phyloP scores from a whole-genome alignment of 805 yeast species.

The Middelhovenomyces tepae region DNA sequence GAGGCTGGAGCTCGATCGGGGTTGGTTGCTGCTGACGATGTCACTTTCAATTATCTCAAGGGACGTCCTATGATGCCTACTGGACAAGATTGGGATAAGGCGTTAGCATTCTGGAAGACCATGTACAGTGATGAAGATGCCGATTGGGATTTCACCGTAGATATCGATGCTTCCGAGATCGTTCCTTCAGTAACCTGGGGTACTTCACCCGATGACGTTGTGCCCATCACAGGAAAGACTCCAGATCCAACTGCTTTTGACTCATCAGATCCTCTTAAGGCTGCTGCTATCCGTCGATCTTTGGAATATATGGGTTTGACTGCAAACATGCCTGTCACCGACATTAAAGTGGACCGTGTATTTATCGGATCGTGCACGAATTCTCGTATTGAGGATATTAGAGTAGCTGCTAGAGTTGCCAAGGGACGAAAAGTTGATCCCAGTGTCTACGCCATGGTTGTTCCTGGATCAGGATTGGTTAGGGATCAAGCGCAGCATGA shows the following conservation, averaged over 20 bases:
- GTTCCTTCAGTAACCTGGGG: constrained; percentile 98
- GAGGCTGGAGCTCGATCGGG: constrained; percentile 99
- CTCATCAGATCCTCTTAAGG: constrained; percentile 52
- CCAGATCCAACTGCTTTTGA: constrained; percentile 70
- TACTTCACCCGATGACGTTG: constrained; percentile 94
- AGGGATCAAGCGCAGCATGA: constrained; percentile 85
- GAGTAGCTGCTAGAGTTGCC: constrained; percentile 87
- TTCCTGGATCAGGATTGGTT: constrained; percentile 92
- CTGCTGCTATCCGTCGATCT: constrained; percentile 83
- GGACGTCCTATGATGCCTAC: constrained; percentile 88
- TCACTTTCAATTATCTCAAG: constrained; percentile 73
- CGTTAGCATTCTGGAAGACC: constrained; percentile 78
- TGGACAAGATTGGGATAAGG: constrained; percentile 89
- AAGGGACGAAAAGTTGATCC: constrained; percentile 77
- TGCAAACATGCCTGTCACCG: constrained; percentile 66
- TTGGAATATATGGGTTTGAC: constrained; percentile 78
- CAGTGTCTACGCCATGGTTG: constrained; percentile 74
- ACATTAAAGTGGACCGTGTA: constrained; percentile 73
- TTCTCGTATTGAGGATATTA: constrained; percentile 87
- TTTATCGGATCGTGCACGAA: constrained; percentile 96
- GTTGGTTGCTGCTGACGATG: constrained; percentile 89
- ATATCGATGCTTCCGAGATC: constrained; percentile 69
- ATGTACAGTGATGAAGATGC: constrained; percentile 83
- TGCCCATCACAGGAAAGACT: constrained; percentile 78
- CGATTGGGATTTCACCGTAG: constrained; percentile 67